Percentiles rank a stretch among this genome's conserved stretches.
Conservation (phyloP, 2,329 filamentous ascomycete species). For the Alternaria infectoria region DNA sequence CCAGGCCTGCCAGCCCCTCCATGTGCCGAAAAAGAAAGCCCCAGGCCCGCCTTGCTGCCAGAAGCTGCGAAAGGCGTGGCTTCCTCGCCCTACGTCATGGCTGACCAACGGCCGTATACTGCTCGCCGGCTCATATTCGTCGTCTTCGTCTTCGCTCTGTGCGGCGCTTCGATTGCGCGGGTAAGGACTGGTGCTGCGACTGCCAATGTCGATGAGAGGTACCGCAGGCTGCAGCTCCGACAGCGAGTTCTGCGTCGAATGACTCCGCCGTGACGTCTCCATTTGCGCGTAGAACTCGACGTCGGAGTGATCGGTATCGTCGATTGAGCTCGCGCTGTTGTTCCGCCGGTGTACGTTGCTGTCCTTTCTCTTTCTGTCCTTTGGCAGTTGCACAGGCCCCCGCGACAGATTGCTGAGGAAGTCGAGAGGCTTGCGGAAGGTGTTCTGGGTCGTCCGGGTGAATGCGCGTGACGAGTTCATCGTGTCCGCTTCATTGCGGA, state of each 20-base stretch:
- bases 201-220: conserved; percentile 53
- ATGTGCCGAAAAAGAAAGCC: conserved; percentile 56
- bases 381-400: conserved; percentile 21
- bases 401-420: conserved; percentile 42
- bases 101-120: conserved; percentile 49
- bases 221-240: conserved; percentile 49
- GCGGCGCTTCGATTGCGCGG: conserved; percentile 50
- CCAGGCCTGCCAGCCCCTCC: conserved; percentile 57
- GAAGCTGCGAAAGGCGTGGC: conserved; percentile 15
- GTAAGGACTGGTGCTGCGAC: conserved; percentile 54
- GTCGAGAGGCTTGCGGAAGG: conserved; percentile 45
- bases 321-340: conserved; percentile 43
- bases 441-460: conserved; percentile 36
- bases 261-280: conserved; percentile 31
- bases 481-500: conserved; percentile 28
- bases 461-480: conserved; percentile 47
- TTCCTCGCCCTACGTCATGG: conserved; percentile 38
- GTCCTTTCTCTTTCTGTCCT: conserved; percentile 23
- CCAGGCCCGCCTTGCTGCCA: conserved; percentile 56
- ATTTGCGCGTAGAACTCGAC: conserved; percentile 42
- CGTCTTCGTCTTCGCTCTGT: conserved; percentile 57
- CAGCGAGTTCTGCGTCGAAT: conserved; percentile 41
- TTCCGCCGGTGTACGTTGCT: conserved; percentile 37
- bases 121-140: conserved; percentile 47
- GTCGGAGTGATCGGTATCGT: conserved; percentile 47